Evolutionary conservation across 208 protist genomes (phyloP).

Genomic region (Wallacemonas collosoma): DNA sequence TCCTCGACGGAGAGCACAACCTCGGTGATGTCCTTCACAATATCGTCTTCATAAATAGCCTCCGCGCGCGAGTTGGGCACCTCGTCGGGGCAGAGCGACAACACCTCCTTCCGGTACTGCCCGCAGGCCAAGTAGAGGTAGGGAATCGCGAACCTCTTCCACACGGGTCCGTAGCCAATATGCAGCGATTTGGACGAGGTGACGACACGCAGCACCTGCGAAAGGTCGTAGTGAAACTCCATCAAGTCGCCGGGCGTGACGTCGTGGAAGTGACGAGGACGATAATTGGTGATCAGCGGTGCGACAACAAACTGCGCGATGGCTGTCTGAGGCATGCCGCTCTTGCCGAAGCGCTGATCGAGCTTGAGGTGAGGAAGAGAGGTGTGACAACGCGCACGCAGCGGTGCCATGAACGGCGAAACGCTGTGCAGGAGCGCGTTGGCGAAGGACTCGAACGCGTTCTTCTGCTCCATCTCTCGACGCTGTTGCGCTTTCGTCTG

Average conservation of each 20-base stretch:
- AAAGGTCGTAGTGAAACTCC: slow-evolving; percentile 90
- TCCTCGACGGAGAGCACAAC: slow-evolving; percentile 78
- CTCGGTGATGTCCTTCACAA: slow-evolving; percentile 86
- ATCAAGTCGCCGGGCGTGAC: slow-evolving; percentile 83
- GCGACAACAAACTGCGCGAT: slow-evolving; percentile 87
- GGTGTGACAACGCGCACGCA: slow-evolving; percentile 69
- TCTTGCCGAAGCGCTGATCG: slow-evolving; percentile 88
- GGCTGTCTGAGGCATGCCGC: slow-evolving; percentile 81
- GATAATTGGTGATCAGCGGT: slow-evolving; percentile 86
- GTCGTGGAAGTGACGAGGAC: slow-evolving; percentile 88
- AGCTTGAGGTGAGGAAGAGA: slow-evolving; percentile 89
- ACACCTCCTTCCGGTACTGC: slow-evolving; percentile 82
- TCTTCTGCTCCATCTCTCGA: slow-evolving; percentile 82
- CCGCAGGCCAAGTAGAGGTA: slow-evolving; percentile 75
- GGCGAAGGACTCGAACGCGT: slow-evolving; percentile 88
- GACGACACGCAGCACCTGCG: slow-evolving; percentile 64
- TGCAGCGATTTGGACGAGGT: slow-evolving; percentile 52
- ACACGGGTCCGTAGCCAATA: slow-evolving; percentile 83
- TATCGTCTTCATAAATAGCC: slow-evolving; percentile 83
- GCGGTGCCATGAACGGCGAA: slow-evolving; percentile 84
- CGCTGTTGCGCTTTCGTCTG: slow-evolving; percentile 82
- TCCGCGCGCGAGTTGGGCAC: slow-evolving; percentile 83
- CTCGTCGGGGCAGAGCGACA: slow-evolving; percentile 82
- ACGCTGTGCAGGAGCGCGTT: slow-evolving; percentile 84
- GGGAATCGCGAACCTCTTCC: slow-evolving; percentile 88